Evolutionary conservation across 176 grass and related monocot genomes (phyloP).

Genomic region (Guadua angustifolia): DNA sequence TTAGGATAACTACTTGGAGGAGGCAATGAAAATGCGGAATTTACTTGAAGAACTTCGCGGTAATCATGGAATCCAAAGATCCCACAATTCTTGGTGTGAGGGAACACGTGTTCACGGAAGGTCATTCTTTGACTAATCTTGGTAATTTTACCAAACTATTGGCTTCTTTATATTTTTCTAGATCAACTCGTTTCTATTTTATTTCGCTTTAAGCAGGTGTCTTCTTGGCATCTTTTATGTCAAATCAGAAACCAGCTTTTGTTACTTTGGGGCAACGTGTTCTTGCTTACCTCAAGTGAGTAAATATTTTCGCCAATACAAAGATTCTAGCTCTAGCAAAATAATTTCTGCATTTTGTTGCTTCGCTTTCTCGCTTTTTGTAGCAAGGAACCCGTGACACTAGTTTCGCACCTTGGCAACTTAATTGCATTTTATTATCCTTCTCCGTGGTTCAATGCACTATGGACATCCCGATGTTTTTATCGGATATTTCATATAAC

Average conservation of each 20-base stretch:
- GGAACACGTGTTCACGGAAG: too few species aligned
- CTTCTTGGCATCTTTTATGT: slow-evolving; percentile 97
- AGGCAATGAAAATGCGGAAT: too few species aligned
- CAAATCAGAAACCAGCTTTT: slow-evolving; percentile 96
- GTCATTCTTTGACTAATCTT: too few species aligned
- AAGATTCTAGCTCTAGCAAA: slow-evolving; percentile 19
- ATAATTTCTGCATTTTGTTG: slow-evolving; percentile 27
- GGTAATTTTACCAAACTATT: too few species aligned
- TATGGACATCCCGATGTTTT: slow-evolving; percentile 99
- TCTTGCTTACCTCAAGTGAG: slow-evolving; percentile 95
- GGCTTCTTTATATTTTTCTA: too few species aligned
- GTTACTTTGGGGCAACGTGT: slow-evolving; percentile 98
- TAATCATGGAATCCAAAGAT: too few species aligned
- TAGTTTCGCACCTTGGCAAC: not conserved
- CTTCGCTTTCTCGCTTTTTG: not conserved
- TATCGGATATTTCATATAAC: slow-evolving; percentile 99
- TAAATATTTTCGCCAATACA: slow-evolving; percentile 40
- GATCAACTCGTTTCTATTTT: slow-evolving; percentile 34
- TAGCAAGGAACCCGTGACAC: not conserved
- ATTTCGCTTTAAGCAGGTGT: slow-evolving; percentile 68
- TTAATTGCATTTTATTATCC: slow-evolving; percentile 34
- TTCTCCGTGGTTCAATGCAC: slow-evolving; percentile 87
- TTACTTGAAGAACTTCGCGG: too few species aligned
- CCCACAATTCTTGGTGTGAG: too few species aligned
- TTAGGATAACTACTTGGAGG: too few species aligned